A percentile compares a stretch with the other conserved stretches of the same genome.
Conservation (phyloP, 495 filamentous ascomycete species). For the Podospora appendiculata region DNA sequence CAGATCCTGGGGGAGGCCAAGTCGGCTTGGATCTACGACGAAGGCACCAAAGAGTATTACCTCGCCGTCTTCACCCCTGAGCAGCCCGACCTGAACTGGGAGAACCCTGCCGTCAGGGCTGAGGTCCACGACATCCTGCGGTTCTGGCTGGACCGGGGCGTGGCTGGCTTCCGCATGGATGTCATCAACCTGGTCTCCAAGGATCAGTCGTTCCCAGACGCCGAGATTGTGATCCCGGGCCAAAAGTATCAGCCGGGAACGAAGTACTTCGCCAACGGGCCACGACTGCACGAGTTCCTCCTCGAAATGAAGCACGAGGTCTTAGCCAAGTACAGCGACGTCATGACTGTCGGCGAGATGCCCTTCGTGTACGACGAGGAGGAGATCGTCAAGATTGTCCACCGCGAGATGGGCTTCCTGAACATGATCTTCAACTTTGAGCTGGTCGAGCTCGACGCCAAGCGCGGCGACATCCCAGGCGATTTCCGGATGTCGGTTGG, state of each 20-base stretch:
- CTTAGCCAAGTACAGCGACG: conserved; percentile 39
- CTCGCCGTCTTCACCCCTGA: conserved; percentile 53
- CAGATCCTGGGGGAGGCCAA: neutral
- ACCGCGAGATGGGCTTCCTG: neutral
- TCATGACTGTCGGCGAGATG: conserved; percentile 4
- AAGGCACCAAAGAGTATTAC: conserved; percentile 55
- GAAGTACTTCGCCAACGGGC: conserved; percentile 51
- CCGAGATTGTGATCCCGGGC: conserved; percentile 36
- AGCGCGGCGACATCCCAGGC: conserved; percentile 23
- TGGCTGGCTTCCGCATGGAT: conserved; percentile 62
- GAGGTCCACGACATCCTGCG: conserved; percentile 55
- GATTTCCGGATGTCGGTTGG: conserved; percentile 35
- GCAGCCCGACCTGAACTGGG: conserved; percentile 68
- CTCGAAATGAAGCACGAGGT: conserved; percentile 47
- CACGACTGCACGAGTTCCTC: conserved; percentile 54
- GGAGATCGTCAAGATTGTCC: neutral
- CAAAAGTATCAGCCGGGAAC: conserved; percentile 32
- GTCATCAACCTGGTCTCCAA: conserved; percentile 62
- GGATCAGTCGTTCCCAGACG: conserved; percentile 49
- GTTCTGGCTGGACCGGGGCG: conserved; percentile 59
- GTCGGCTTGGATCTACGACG: conserved; percentile 51
- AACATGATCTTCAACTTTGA: conserved; percentile 54
- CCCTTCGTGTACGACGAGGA: neutral
- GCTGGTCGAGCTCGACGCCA: conserved; percentile 47
- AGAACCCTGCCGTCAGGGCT: conserved; percentile 48